These are phyloP conservation scores for Plantago rigida DNA, from an alignment of 305 asterid genomes.

Conservation along the genomic window DNA sequence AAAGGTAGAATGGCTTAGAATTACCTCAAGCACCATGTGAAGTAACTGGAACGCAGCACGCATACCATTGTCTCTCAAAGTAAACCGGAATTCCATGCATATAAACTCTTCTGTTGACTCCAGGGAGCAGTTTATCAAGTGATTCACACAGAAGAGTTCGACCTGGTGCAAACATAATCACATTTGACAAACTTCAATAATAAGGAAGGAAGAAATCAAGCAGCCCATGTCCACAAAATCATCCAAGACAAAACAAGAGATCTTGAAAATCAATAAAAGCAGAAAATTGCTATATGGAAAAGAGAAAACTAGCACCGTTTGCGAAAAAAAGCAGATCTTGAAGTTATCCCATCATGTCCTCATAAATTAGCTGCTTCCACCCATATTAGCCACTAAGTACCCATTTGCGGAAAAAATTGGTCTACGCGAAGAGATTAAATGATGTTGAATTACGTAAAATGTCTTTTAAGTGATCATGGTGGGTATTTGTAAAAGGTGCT, in stretches of 20 bases:
- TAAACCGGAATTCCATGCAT: constrained; percentile 95
- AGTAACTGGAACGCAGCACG: constrained; percentile 98
- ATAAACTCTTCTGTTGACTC: constrained; percentile 99
- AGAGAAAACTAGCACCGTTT: constrained; percentile 15
- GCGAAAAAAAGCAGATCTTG: no score
- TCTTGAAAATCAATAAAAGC: not conserved
- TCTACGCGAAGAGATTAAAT: no score
- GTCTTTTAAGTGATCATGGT: no score
- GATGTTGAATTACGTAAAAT: no score
- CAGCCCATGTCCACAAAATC: constrained; percentile 5
- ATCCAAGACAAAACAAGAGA: constrained; percentile 17
- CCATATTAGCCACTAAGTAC: no score
- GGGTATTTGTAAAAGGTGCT: no score
- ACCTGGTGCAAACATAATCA: constrained; percentile 48
- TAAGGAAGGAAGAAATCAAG: constrained; percentile 5
- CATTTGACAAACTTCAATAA: constrained; percentile 20
- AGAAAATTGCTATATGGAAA: constrained; percentile 15
- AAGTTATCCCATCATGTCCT: not conserved
- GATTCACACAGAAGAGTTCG: constrained; percentile 94
- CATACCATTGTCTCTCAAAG: constrained; percentile 91
- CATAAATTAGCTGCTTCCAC: no score
- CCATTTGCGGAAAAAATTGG: no score
- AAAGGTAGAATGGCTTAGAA: constrained; percentile 15
- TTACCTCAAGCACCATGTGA: constrained; percentile 99
- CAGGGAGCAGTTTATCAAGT: constrained; percentile 89